Evolutionary conservation across 2,329 filamentous ascomycete genomes (phyloP).

Genomic region (Fusarium sp.): DNA sequence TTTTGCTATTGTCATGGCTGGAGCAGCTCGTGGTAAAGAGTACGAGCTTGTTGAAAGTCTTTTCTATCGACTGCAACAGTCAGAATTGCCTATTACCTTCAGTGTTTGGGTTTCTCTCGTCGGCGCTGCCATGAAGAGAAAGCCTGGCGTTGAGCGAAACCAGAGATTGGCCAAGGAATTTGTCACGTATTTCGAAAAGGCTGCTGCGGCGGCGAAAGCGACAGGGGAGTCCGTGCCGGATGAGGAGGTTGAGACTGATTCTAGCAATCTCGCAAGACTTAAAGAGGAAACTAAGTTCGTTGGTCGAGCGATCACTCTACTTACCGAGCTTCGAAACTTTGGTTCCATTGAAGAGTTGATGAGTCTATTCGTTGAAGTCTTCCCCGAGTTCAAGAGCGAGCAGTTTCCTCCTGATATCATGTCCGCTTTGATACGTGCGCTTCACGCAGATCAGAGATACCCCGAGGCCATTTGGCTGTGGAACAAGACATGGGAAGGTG

Average conservation of each 20-base stretch:
- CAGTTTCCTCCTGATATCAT: conserved; percentile 64
- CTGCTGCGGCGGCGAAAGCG: conserved; percentile 17
- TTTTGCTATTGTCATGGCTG: conserved; percentile 63
- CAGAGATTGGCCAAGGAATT: conserved; percentile 43
- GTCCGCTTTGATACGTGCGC: conserved; percentile 73
- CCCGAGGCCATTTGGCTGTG: conserved; percentile 73
- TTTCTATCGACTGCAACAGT: conserved; percentile 54
- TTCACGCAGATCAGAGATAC: conserved; percentile 66
- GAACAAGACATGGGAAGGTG: conserved; percentile 66
- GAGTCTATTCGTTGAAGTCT: conserved; percentile 58
- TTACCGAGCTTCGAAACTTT: conserved; percentile 53
- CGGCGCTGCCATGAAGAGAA: conserved; percentile 44
- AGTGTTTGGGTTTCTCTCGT: conserved; percentile 55
- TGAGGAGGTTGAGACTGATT: neutral
- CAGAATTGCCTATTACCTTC: conserved; percentile 54
- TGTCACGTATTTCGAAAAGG: conserved; percentile 42
- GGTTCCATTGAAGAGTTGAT: conserved; percentile 67
- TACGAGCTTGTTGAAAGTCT: conserved; percentile 54
- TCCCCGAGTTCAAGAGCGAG: conserved; percentile 47
- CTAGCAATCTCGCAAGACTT: conserved; percentile 35
- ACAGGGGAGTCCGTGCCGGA: neutral
- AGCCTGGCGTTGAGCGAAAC: conserved; percentile 38
- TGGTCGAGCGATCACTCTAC: conserved; percentile 47
- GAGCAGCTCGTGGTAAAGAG: conserved; percentile 58
- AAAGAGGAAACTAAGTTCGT: conserved; percentile 42